phyloP scores from a whole-genome alignment of 768 basidiomycete species.

The Lepiota subincarnata region DNA sequence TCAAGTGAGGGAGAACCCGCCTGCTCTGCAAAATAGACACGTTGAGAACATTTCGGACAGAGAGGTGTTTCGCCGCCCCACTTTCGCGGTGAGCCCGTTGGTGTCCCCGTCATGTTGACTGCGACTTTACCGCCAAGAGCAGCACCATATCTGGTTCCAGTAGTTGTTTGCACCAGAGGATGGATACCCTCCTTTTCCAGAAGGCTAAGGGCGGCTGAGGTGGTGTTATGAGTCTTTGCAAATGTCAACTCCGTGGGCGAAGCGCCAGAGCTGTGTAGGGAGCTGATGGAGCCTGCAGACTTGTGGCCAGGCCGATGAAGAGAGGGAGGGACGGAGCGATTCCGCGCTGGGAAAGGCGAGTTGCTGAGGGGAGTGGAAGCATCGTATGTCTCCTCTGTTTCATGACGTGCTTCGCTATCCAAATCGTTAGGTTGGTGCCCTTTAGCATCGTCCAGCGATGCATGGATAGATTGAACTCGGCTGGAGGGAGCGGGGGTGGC shows the following conservation, averaged over 20 bases:
- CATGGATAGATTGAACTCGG: conserved; percentile 16
- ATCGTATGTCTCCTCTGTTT: conserved; percentile 2
- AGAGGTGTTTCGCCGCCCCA: conserved; percentile 57
- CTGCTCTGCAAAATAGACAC: conserved; percentile 86
- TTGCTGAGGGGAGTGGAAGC: background rate
- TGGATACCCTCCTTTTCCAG: conserved; percentile 17
- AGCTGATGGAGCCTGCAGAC: background rate
- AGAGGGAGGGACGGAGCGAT: background rate
- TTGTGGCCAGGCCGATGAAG: background rate
- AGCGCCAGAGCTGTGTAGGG: background rate
- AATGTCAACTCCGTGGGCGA: background rate
- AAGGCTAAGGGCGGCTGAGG: no score
- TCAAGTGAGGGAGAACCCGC: conserved; percentile 28
- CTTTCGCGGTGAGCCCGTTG: conserved; percentile 35
- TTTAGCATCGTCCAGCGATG: background rate
- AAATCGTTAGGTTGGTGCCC: background rate
- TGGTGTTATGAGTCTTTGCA: conserved; percentile 3
- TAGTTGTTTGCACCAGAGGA: conserved; percentile 34
- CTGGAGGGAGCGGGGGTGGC: conserved; percentile 32
- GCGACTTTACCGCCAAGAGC: conserved; percentile 36
- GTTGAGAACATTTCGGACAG: conserved; percentile 69
- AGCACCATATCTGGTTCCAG: conserved; percentile 66
- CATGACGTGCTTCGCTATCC: background rate
- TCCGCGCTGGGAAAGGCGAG: background rate
- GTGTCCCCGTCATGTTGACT: conserved; percentile 30